Conservation (phyloP, 1,139 yeast genomes). For the Pichia sp. region DNA sequence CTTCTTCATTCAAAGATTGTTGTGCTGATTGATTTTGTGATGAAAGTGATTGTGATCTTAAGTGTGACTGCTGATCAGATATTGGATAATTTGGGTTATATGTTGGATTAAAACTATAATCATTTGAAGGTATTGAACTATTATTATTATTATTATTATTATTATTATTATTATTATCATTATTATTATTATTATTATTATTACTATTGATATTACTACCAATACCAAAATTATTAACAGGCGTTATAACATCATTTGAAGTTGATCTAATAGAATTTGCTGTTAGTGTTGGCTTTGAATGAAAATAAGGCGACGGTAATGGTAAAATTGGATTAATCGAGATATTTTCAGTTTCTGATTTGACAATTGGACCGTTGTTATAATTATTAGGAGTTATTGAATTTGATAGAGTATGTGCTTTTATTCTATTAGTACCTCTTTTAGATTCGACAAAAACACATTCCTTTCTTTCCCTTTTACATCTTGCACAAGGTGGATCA, state of each 20-base stretch:
- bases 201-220: not conserved
- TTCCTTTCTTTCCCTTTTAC: constrained; percentile 71
- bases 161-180: too few species aligned
- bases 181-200: too few species aligned
- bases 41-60: not conserved
- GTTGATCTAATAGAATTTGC: not conserved
- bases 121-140: not conserved
- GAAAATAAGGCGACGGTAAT: constrained; percentile 11
- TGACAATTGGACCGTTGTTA: not conserved
- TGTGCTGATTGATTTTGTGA: not conserved
- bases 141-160: too few species aligned
- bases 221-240: not conserved
- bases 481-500: constrained; percentile 80
- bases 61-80: not conserved
- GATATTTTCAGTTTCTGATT: not conserved
- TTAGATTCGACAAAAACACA: constrained; percentile 69
- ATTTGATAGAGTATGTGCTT: constrained; percentile 1
- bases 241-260: not conserved
- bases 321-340: constrained; percentile 10
- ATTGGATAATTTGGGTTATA: not conserved
- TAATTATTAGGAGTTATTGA: not conserved
- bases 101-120: not conserved
- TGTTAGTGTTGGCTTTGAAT: constrained; percentile 1
- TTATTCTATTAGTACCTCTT: constrained; percentile 38
- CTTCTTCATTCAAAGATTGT: not conserved